Evolutionary conservation across 148 eudicot genomes (phyloP).

Genomic region (Diospyros lotus): DNA sequence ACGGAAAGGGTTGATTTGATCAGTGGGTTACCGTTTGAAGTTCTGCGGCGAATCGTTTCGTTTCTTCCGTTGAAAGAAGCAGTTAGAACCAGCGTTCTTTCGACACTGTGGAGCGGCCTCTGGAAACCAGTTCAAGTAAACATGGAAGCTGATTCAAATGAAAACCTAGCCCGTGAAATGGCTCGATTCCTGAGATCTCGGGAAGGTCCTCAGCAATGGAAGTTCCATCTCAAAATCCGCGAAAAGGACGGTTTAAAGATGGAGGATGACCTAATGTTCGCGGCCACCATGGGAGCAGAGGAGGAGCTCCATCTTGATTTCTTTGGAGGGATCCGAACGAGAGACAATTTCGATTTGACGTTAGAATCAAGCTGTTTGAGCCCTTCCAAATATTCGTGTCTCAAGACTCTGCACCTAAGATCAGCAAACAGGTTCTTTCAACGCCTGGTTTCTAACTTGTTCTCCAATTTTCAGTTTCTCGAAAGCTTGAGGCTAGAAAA

Average conservation of each 20-base stretch:
- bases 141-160: constrained; percentile 7
- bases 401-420: constrained; percentile 20
- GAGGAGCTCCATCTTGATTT: constrained; percentile 18
- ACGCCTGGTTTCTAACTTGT: constrained; percentile 12
- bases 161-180: neutral
- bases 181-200: neutral
- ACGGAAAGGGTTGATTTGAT: constrained; percentile 10
- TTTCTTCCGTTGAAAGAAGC: constrained; percentile 19
- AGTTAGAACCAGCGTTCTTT: constrained; percentile 13
- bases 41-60: constrained; percentile 11
- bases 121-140: constrained; percentile 2
- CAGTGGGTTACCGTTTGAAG: constrained; percentile 17
- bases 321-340: neutral
- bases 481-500: constrained; percentile 24
- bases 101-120: constrained; percentile 17
- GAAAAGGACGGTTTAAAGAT: neutral
- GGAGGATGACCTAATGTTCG: neutral
- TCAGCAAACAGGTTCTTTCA: constrained; percentile 4
- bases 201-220: neutral
- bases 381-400: neutral
- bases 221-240: constrained; percentile 1
- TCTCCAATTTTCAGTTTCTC: constrained; percentile 10
- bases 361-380: neutral
- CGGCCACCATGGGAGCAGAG: constrained; percentile 11
- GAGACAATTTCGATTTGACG: neutral